Conservation (phyloP, 352 stramenopile genomes). For the Saprolegnia parasitica region DNA sequence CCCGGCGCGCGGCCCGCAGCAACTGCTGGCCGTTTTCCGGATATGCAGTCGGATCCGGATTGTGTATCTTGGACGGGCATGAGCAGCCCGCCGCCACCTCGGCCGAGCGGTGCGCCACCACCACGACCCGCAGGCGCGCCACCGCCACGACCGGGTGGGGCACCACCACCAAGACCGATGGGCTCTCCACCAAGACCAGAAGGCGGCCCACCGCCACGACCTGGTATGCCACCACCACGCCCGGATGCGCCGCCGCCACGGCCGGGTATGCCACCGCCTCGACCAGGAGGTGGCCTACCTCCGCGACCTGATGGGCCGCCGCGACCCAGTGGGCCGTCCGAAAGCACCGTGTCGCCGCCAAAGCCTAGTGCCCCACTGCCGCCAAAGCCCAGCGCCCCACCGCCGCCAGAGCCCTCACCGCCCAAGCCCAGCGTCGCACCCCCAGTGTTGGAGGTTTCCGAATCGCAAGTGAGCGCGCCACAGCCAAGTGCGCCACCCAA, state of each 20-base stretch:
- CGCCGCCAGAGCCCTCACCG: background rate
- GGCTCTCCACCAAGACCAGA: conserved; percentile 32
- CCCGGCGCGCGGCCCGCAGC: too few species aligned
- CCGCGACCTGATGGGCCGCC: conserved; percentile 16
- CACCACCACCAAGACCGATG: conserved; percentile 25
- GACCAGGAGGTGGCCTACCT: conserved; percentile 16
- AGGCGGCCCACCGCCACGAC: conserved; percentile 28
- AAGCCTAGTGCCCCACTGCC: background rate
- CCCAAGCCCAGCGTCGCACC: background rate
- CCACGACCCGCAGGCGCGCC: conserved; percentile 23
- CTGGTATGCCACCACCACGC: conserved; percentile 27
- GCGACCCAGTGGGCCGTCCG: background rate
- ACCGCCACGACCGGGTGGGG: conserved; percentile 12
- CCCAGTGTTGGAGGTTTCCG: background rate
- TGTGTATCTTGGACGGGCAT: conserved; percentile 13
- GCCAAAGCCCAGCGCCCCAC: background rate
- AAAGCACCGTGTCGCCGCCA: background rate
- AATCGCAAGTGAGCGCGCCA: background rate
- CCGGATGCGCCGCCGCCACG: conserved; percentile 29
- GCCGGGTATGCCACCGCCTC: conserved; percentile 19
- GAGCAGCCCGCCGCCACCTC: conserved; percentile 18
- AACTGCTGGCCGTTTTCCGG: background rate
- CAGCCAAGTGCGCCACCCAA: background rate
- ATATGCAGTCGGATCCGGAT: background rate
- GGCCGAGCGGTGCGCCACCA: conserved; percentile 25